Percentiles rank a stretch among this genome's conserved stretches.
phyloP scores from a whole-genome alignment of 148 eudicot species.

The Selenicereus undatus region DNA sequence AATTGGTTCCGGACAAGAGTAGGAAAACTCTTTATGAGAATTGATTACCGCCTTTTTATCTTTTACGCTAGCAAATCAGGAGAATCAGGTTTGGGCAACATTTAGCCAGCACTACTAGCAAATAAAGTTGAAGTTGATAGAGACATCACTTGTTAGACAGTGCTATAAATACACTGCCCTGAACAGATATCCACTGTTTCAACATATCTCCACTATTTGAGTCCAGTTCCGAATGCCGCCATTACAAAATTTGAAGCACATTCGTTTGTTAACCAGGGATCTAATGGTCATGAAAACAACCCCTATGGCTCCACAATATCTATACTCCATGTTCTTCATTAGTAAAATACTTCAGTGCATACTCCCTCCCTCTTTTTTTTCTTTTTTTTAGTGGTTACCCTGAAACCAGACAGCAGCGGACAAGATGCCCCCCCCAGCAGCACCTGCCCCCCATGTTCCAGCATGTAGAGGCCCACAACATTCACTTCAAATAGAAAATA shows the following conservation, averaged over 20 bases:
- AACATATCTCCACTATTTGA: too few relatives aligned
- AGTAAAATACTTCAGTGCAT: not conserved
- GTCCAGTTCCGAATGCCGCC: too few relatives aligned
- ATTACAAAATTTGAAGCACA: not conserved
- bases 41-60: too few relatives aligned
- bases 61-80: too few relatives aligned
- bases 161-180: too few relatives aligned
- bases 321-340: not conserved
- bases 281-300: not conserved
- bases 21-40: too few relatives aligned
- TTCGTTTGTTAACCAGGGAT: not conserved
- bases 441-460: conserved; percentile 11
- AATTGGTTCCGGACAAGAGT: too few relatives aligned
- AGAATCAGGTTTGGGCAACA: too few relatives aligned
- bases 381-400: not conserved
- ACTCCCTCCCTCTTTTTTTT: not conserved
- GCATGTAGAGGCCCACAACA: not conserved
- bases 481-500: not conserved
- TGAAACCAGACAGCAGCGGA: not conserved
- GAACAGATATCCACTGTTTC: too few relatives aligned
- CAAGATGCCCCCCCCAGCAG: not conserved
- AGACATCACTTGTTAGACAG: too few relatives aligned
- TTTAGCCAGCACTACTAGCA: too few relatives aligned
- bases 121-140: too few relatives aligned
- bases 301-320: not conserved